phyloP scores from a whole-genome alignment of 129 eudicot species.

The Ambrosia artemisiifolia region DNA sequence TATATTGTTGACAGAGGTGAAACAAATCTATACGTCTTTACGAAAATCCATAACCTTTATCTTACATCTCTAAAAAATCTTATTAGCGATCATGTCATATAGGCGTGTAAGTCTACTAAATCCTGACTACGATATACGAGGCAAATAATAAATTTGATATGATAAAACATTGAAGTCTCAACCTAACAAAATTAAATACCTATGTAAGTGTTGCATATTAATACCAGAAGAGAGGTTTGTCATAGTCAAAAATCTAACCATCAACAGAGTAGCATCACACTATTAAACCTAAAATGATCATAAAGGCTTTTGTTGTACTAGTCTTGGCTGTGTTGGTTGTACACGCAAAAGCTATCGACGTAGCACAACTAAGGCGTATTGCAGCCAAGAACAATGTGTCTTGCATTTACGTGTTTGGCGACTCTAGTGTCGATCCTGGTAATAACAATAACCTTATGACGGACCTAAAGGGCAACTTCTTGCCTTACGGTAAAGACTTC shows the following conservation, averaged over 20 bases:
- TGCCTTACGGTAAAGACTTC: constrained; percentile 34
- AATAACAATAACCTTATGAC: constrained; percentile 36
- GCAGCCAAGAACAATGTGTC: constrained; percentile 31
- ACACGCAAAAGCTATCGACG: constrained; percentile 29
- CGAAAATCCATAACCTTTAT: no score
- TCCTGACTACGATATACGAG: background rate
- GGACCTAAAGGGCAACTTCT: constrained; percentile 34
- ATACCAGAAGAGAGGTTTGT: background rate
- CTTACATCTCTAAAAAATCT: no score
- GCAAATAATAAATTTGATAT: constrained; percentile 2
- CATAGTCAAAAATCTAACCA: constrained; percentile 4
- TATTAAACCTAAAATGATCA: background rate
- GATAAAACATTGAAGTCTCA: constrained; percentile 13
- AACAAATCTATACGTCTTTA: no score
- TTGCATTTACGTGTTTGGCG: constrained; percentile 36
- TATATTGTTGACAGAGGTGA: no score
- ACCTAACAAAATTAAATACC: constrained; percentile 31
- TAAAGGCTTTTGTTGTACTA: constrained; percentile 18
- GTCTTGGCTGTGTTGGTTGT: constrained; percentile 24
- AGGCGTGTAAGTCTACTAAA: no score
- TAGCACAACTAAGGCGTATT: constrained; percentile 22
- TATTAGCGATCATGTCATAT: no score
- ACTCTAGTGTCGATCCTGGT: constrained; percentile 39
- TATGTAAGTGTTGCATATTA: background rate
- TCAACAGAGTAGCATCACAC: background rate